A percentile compares a stretch with the other conserved stretches of the same genome.
Evolutionary conservation across 2,329 filamentous ascomycete genomes (phyloP).

Genomic region (Fusarium sp.): DNA sequence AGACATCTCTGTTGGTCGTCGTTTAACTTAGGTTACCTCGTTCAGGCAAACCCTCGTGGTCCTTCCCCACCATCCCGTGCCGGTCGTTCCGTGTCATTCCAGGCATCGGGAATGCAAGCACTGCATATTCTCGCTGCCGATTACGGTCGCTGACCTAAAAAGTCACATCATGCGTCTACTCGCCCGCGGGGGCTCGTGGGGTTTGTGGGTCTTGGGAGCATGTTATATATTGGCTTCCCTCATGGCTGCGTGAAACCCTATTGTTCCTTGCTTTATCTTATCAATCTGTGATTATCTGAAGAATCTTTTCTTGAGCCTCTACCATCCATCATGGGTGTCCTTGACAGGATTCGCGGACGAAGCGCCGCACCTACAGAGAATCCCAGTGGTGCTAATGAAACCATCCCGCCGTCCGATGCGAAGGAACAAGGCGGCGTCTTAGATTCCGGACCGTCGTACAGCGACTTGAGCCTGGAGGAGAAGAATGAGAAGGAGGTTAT

Average conservation of each 20-base stretch:
- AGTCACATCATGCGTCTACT: background rate
- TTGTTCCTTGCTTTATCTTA: slow-evolving; percentile 4
- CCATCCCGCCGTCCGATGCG: background rate
- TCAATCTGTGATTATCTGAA: background rate
- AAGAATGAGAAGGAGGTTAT: slow-evolving; percentile 13
- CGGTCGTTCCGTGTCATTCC: background rate
- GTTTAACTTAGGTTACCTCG: background rate
- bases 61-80: background rate
- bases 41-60: background rate
- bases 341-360: slow-evolving; percentile 4
- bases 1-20: background rate
- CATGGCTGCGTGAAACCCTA: background rate
- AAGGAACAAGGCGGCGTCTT: background rate
- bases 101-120: background rate
- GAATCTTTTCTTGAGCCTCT: background rate
- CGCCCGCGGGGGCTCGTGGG: background rate
- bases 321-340: slow-evolving; percentile 1
- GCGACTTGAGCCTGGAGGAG: background rate
- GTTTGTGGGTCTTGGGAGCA: background rate
- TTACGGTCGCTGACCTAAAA: background rate
- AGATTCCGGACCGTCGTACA: background rate
- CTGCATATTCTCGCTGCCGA: background rate
- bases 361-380: background rate
- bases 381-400: background rate
- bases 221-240: background rate